Evolutionary conservation across 2,329 filamentous ascomycete genomes (phyloP).

Genomic region (Grosmannia clavigera): DNA sequence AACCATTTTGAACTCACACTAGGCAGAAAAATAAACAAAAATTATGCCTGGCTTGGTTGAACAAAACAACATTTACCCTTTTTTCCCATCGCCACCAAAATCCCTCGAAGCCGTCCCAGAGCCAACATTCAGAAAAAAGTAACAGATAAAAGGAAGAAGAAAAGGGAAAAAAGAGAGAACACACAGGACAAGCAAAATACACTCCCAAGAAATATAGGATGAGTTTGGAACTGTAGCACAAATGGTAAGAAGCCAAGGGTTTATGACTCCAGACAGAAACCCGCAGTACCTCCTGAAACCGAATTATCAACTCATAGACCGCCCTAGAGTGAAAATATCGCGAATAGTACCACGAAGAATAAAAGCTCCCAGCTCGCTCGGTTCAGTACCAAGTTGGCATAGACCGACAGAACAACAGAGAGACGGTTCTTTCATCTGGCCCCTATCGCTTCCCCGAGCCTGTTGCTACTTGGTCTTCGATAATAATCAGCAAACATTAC

Average conservation of each 20-base stretch:
- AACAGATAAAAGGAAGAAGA: neutral
- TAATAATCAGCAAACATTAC: neutral
- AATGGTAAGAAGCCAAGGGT: neutral
- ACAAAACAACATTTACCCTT: slow-evolving; percentile 3
- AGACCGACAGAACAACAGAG: neutral
- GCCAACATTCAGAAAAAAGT: slow-evolving; percentile 1
- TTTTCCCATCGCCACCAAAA: slow-evolving; percentile 11
- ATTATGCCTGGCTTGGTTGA: slow-evolving; percentile 5
- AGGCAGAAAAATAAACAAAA: neutral
- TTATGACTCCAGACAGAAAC: neutral
- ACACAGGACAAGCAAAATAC: neutral
- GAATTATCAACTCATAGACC: neutral
- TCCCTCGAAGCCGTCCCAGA: slow-evolving; percentile 7
- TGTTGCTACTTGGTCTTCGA: slow-evolving; percentile 23
- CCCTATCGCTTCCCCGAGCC: slow-evolving; percentile 25
- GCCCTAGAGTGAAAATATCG: neutral
- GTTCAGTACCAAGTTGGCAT: neutral
- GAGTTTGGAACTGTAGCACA: neutral
- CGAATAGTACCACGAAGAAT: neutral
- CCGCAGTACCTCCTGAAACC: no score
- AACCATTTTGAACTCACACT: neutral
- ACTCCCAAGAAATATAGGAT: neutral
- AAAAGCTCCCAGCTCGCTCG: neutral
- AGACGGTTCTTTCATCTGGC: neutral
- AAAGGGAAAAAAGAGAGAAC: neutral